phyloP scores from a whole-genome alignment of 768 basidiomycete genomes.

The Rickenella mellea region DNA sequence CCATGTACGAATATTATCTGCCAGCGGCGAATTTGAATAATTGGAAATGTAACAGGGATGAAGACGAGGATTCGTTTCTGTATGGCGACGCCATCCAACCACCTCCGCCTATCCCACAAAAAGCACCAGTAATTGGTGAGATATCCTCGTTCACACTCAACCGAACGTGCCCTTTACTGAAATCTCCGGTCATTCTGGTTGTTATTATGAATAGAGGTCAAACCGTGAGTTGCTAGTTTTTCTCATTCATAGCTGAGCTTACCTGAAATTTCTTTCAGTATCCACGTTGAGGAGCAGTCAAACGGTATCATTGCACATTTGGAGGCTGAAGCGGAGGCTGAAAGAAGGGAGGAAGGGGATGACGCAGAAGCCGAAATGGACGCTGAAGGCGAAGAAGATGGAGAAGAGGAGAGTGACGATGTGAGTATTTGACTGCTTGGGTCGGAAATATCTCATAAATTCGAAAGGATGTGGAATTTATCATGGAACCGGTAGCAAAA shows the following conservation, averaged over 20 bases:
- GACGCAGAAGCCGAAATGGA: conserved; percentile 25
- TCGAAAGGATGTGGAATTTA: conserved; percentile 77
- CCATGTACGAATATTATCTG: too few relatives aligned
- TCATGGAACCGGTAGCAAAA: conserved; percentile 70
- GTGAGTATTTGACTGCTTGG: conserved; percentile 21
- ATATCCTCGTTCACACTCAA: conserved; percentile 12
- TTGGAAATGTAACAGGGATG: too few relatives aligned
- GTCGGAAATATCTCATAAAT: neutral
- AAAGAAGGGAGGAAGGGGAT: conserved; percentile 19
- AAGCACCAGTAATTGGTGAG: conserved; percentile 36
- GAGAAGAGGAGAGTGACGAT: conserved; percentile 36
- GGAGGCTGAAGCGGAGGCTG: conserved; percentile 8
- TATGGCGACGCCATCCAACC: conserved; percentile 47
- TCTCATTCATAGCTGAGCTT: conserved; percentile 21
- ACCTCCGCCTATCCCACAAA: conserved; percentile 23
- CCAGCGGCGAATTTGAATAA: too few relatives aligned
- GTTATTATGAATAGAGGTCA: conserved; percentile 25
- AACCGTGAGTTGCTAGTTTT: conserved; percentile 19
- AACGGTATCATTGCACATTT: neutral
- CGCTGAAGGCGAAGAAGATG: conserved; percentile 26
- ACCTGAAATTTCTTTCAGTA: conserved; percentile 22
- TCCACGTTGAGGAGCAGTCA: conserved; percentile 1
- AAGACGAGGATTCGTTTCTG: conserved; percentile 76
- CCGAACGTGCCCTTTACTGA: conserved; percentile 16
- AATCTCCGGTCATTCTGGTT: conserved; percentile 25